phyloP scores from a whole-genome alignment of 139 green algal species.

The Chlamydomonas applanata region DNA sequence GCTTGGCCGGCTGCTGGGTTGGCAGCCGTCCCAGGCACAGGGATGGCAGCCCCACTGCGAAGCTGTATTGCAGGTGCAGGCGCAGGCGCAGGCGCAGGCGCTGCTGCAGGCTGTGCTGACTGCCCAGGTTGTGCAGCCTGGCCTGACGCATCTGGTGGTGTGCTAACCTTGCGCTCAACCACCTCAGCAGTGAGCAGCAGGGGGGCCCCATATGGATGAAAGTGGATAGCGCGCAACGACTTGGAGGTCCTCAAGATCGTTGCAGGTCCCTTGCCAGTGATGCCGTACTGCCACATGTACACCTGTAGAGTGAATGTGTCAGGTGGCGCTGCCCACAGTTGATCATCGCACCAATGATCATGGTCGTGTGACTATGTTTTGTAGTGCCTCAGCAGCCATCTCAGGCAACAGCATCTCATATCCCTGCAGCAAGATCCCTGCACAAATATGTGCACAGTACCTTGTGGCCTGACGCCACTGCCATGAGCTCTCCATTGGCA shows the following conservation, averaged over 20 bases:
- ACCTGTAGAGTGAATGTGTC: conserved; percentile 26
- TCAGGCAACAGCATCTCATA: not conserved
- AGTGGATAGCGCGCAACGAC: conserved; percentile 87
- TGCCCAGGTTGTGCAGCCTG: not conserved
- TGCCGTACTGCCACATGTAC: conserved; percentile 70
- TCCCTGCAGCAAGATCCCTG: not conserved
- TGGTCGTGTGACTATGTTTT: no score
- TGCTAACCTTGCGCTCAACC: not conserved
- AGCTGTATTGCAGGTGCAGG: no score
- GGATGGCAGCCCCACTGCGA: no score
- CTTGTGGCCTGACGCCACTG: conserved; percentile 85
- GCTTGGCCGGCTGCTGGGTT: no score
- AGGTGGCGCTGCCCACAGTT: no score
- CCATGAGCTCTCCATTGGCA: conserved; percentile 57
- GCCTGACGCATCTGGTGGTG: not conserved
- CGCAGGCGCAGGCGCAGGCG: no score
- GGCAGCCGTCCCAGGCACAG: no score
- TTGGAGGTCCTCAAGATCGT: conserved; percentile 68
- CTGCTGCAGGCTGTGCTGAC: no score
- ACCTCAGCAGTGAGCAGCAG: conserved; percentile 88
- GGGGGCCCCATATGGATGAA: conserved; percentile 76
- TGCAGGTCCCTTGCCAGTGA: conserved; percentile 10
- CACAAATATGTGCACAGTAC: conserved; percentile 22
- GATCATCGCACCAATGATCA: no score
- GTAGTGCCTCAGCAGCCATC: no score